Conservation (phyloP, 192 early-diverging fungal species). For the Backusella parvicylindrica region DNA sequence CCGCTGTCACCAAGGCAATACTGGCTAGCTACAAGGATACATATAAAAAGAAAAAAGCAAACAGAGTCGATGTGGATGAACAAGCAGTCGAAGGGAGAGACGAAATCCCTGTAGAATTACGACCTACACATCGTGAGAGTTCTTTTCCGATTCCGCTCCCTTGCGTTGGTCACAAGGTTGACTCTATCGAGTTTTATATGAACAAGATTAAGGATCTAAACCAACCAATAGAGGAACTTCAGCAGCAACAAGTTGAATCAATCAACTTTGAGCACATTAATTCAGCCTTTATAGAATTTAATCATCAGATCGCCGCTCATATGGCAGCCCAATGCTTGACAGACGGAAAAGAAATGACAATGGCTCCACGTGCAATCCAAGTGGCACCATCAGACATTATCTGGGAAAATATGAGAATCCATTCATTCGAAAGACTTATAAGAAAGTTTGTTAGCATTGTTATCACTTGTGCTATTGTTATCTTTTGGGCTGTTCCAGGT, state of each 20-base stretch:
- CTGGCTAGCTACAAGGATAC: conserved; percentile 33
- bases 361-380: conserved; percentile 59
- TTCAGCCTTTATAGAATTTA: conserved; percentile 84
- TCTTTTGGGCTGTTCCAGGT: conserved; percentile 72
- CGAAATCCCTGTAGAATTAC: conserved; percentile 36
- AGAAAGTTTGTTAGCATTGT: conserved; percentile 51
- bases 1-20: conserved; percentile 44
- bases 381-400: conserved; percentile 74
- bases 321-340: conserved; percentile 69
- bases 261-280: conserved; percentile 36
- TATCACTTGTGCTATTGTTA: conserved; percentile 51
- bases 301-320: conserved; percentile 69
- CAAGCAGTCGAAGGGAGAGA: background rate
- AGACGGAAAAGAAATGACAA: conserved; percentile 54
- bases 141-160: conserved; percentile 41
- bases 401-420: conserved; percentile 74
- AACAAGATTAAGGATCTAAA: conserved; percentile 43
- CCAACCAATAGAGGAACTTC: conserved; percentile 39
- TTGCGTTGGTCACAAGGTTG: conserved; percentile 61
- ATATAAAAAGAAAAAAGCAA: conserved; percentile 22
- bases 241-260: conserved; percentile 13
- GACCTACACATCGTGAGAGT: conserved; percentile 53
- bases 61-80: background rate
- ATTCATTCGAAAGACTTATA: conserved; percentile 45
- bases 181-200: conserved; percentile 52